A percentile compares a stretch with the other conserved stretches of the same genome.
phyloP scores from a whole-genome alignment of 2,329 filamentous ascomycete genomes.

The Colletotrichum plurivorum region DNA sequence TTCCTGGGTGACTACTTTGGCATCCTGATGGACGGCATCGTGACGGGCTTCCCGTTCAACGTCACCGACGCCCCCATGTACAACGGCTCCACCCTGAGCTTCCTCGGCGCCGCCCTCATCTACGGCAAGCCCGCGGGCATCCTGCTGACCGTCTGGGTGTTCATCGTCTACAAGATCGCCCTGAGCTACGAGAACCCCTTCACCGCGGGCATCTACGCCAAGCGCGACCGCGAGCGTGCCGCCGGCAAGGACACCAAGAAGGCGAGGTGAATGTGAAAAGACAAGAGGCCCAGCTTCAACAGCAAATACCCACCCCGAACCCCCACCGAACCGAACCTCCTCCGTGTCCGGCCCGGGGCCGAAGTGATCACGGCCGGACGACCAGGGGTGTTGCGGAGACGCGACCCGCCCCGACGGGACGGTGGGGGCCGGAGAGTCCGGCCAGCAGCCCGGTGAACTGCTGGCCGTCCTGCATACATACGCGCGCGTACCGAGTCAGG shows the following conservation, averaged over 20 bases:
- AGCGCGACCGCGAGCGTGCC: slow-evolving; percentile 76
- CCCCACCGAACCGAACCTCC: neutral
- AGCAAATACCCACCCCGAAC: slow-evolving; percentile 25
- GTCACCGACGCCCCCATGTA: slow-evolving; percentile 96
- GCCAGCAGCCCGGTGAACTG: slow-evolving; percentile 22
- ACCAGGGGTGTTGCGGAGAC: slow-evolving; percentile 9
- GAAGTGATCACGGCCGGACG: slow-evolving; percentile 34
- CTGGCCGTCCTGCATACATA: slow-evolving; percentile 24
- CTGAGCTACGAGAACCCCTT: slow-evolving; percentile 94
- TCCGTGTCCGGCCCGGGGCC: slow-evolving; percentile 28
- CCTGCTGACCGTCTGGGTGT: slow-evolving; percentile 80
- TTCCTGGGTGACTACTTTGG: slow-evolving; percentile 99
- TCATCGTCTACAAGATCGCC: slow-evolving; percentile 84
- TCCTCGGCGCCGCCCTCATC: slow-evolving; percentile 87
- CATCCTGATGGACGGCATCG: slow-evolving; percentile 95
- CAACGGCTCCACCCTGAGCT: slow-evolving; percentile 92
- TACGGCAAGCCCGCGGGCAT: slow-evolving; percentile 91
- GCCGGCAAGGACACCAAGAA: slow-evolving; percentile 65
- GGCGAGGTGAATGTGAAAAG: slow-evolving; percentile 56
- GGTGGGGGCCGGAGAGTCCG: slow-evolving; percentile 28
- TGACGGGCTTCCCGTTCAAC: slow-evolving; percentile 97
- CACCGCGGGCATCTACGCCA: slow-evolving; percentile 92
- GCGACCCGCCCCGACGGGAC: slow-evolving; percentile 11
- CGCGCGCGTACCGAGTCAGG: slow-evolving; percentile 11
- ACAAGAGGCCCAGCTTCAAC: slow-evolving; percentile 40